Evolutionary conservation across 2,329 filamentous ascomycete genomes (phyloP).

Genomic region (Fusarium sp.): DNA sequence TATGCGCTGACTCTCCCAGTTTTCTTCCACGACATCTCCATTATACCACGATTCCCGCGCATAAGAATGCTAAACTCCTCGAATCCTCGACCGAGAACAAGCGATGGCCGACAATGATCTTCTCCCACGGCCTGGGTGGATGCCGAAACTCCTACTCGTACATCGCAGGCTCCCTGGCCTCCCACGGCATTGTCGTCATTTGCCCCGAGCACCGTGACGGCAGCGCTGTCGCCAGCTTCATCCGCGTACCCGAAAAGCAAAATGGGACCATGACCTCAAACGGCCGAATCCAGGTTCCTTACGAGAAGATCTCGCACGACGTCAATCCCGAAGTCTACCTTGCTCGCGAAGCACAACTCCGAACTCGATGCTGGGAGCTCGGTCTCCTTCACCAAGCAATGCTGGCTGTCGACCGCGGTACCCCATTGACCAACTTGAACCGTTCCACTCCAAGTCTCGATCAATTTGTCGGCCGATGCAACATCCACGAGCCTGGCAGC

Average conservation of each 20-base stretch:
- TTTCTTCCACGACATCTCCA: slow-evolving; percentile 80
- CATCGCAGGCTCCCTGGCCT: slow-evolving; percentile 82
- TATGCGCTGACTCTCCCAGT: slow-evolving; percentile 55
- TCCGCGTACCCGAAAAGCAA: slow-evolving; percentile 73
- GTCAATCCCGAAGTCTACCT: slow-evolving; percentile 76
- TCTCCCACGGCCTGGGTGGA: slow-evolving; percentile 88
- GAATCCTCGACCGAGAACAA: slow-evolving; percentile 62
- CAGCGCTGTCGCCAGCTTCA: slow-evolving; percentile 80
- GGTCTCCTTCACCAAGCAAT: slow-evolving; percentile 79
- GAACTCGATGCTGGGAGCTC: slow-evolving; percentile 84
- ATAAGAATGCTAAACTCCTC: slow-evolving; percentile 78
- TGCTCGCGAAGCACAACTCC: slow-evolving; percentile 78
- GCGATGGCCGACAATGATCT: slow-evolving; percentile 86
- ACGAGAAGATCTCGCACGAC: slow-evolving; percentile 72
- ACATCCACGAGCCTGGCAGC: slow-evolving; percentile 79
- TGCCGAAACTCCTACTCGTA: slow-evolving; percentile 90
- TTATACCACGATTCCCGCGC: slow-evolving; percentile 80
- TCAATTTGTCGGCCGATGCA: slow-evolving; percentile 73
- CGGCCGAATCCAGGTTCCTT: slow-evolving; percentile 60
- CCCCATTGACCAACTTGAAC: slow-evolving; percentile 68
- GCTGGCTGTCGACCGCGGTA: slow-evolving; percentile 74
- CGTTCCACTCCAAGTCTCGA: slow-evolving; percentile 64
- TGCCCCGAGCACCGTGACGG: slow-evolving; percentile 89
- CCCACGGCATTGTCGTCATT: slow-evolving; percentile 84
- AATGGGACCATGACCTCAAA: slow-evolving; percentile 48